Conservation (phyloP, 352 stramenopile species). For the Phytophthora pistaciae region DNA sequence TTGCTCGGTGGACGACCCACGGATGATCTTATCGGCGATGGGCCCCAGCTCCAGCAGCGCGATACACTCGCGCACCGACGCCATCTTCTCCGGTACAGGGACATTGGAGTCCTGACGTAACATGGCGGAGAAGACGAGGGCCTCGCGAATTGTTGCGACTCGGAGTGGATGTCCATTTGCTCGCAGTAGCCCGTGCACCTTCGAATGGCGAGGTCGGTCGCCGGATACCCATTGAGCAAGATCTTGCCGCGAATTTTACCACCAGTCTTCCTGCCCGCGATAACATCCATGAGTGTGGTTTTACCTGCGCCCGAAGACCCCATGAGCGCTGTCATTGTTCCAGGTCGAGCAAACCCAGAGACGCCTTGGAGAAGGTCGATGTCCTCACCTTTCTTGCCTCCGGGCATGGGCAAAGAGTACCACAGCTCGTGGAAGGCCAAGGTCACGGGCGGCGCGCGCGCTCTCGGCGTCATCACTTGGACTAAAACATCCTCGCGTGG, state of each 20-base stretch:
- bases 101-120: conserved; percentile 57
- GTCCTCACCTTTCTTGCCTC: conserved; percentile 30
- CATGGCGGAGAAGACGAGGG: conserved; percentile 88
- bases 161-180: conserved; percentile 91
- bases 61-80: conserved; percentile 49
- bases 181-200: conserved; percentile 58
- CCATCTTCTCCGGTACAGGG: conserved; percentile 37
- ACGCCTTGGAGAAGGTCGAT: conserved; percentile 86
- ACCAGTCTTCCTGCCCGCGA: conserved; percentile 90
- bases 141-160: conserved; percentile 90
- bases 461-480: neutral
- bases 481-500: neutral
- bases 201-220: conserved; percentile 48
- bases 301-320: conserved; percentile 82
- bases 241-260: conserved; percentile 78
- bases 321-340: conserved; percentile 71
- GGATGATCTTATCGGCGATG: conserved; percentile 55
- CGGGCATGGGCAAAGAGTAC: conserved; percentile 53
- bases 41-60: conserved; percentile 49
- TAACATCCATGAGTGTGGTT: conserved; percentile 94
- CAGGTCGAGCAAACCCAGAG: conserved; percentile 56
- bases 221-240: conserved; percentile 51
- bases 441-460: conserved; percentile 26
- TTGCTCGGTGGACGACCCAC: conserved; percentile 53
- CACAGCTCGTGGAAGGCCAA: conserved; percentile 54